phyloP scores from a whole-genome alignment of 192 early-diverging fungal species.

The Backusella mclennaniae region DNA sequence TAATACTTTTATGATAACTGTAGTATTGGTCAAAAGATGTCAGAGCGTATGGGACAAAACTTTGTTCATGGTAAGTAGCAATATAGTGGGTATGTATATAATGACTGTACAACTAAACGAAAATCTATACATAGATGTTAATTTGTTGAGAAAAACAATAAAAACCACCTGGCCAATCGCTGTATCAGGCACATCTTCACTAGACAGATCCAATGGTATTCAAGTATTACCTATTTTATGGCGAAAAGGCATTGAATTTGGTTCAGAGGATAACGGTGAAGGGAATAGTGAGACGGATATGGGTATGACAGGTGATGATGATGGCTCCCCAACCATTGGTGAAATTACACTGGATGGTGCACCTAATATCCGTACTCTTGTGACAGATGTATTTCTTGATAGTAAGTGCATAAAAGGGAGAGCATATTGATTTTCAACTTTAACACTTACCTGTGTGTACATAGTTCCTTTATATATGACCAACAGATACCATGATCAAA shows the following conservation, averaged over 20 bases:
- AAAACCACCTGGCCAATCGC: conserved; percentile 47
- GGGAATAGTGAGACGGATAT: conserved; percentile 55
- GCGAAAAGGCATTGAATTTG: conserved; percentile 77
- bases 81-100: neutral
- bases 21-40: conserved; percentile 80
- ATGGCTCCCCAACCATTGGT: conserved; percentile 62
- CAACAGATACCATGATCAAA: conserved; percentile 75
- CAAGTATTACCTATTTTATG: conserved; percentile 85
- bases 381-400: conserved; percentile 82
- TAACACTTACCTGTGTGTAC: conserved; percentile 1
- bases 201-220: conserved; percentile 42
- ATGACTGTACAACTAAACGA: neutral
- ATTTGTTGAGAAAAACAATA: conserved; percentile 63
- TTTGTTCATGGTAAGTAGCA: conserved; percentile 49
- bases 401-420: conserved; percentile 45
- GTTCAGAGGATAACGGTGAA: conserved; percentile 49
- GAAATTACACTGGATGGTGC: conserved; percentile 83
- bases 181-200: conserved; percentile 4
- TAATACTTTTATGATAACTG: neutral
- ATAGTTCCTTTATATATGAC: conserved; percentile 82
- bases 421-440: neutral
- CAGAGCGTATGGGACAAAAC: conserved; percentile 53
- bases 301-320: conserved; percentile 49
- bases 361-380: conserved; percentile 77
- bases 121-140: conserved; percentile 52